Base-by-base conservation (phyloP, 2,329 filamentous ascomycete species). In the Aspergillus cejpii region DNA sequence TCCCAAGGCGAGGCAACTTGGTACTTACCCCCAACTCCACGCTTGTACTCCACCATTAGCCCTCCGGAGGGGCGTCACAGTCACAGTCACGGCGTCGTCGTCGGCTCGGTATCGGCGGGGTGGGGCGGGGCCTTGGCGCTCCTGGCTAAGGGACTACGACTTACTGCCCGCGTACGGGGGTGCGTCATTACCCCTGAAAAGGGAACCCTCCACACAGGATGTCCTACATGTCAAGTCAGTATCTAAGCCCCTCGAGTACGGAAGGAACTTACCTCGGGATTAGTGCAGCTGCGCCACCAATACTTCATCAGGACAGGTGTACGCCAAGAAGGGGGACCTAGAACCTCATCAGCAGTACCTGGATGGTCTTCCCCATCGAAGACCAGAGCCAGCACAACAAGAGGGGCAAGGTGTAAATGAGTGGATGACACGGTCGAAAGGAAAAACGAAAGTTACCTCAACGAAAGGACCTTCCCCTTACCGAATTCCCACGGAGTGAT, bases 281-380 rank as follows among this genome's bases (percentile, higher is more conserved):
- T 8, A 29, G n/a, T 28, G 14, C 6, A 24, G 44, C 31, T 28
- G 34, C 28, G 31, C 49, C 53, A 51, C 44, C 53, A 55, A 44
- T 52, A 43, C 38, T 31, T 47, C 49, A 48, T 43, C 46, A 55
- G 53, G 46, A 50, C 39, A 43, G 15, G 5, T 11, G 17, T 37
- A 44, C 48, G 38, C 44, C 44, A 53, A 24, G 23, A 53, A 24
- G 23, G 4, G 48, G 26, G 43, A 49, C 36, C 52, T 53, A 44
- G 41, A 43, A 44, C 21, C 41, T 31, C 39, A 44, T 57, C 29
- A 58, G 51, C 49, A 51, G 34, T 38, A 49, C 45, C 50, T 50
- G 49, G 38, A 20, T 47, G 48, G 47, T 24, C 43, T 39, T 36
- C 31, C 15, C 31, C 23, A 29, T 24, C n/a, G 27, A 43, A 43